Conservation (phyloP, 2,329 filamentous ascomycete genomes). For the Madurella fahalii region DNA sequence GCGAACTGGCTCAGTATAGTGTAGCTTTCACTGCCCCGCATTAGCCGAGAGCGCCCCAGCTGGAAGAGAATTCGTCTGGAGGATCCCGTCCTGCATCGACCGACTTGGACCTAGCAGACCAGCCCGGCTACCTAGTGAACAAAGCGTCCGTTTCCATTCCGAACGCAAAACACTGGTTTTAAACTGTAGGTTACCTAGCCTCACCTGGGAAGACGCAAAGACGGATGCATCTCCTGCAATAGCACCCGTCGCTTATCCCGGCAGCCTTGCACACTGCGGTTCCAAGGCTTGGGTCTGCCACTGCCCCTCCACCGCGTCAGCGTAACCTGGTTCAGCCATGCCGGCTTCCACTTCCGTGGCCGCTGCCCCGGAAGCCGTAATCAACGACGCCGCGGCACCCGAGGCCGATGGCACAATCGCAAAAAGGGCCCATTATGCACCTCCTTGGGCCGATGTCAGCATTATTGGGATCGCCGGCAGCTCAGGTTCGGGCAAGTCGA, state of each 20-base stretch:
- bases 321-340: conserved; percentile 12
- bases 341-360: conserved; percentile 4
- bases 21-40: too few species aligned
- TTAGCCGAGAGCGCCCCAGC: too few species aligned
- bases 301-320: not conserved
- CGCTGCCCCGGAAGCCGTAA: not conserved
- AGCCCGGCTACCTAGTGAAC: not conserved
- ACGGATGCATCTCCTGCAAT: not conserved
- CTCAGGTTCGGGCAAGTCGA: conserved; percentile 93
- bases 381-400: conserved; percentile 8
- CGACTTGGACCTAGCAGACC: not conserved
- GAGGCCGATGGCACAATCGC: conserved; percentile 42
- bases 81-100: too few species aligned
- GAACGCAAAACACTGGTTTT: not conserved
- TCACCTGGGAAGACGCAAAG: not conserved
- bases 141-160: not conserved
- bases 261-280: not conserved
- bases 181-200: not conserved
- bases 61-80: too few species aligned
- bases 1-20: too few species aligned
- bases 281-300: not conserved
- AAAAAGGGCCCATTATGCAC: conserved; percentile 72
- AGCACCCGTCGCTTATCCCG: not conserved
- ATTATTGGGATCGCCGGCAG: conserved; percentile 96
- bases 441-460: conserved; percentile 92